Conservation (phyloP, 148 eudicot species). For the Cornus florida region DNA sequence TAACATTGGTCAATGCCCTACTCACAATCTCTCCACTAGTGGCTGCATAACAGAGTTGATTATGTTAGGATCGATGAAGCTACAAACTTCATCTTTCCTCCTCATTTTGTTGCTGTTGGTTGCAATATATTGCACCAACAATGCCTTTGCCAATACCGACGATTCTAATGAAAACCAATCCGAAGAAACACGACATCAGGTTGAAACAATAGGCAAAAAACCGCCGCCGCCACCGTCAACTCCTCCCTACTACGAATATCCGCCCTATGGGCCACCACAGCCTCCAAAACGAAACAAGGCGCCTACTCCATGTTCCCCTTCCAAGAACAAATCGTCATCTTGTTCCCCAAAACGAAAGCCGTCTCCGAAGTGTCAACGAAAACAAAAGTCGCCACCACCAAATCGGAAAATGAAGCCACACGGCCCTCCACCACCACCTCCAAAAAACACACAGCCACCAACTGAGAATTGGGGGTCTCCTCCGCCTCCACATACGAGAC, state of each 20-base stretch:
- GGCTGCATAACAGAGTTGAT: too few species aligned
- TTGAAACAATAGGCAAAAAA: background rate
- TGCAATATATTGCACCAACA: background rate
- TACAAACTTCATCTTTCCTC: background rate
- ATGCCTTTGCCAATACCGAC: background rate
- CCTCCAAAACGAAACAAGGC: background rate
- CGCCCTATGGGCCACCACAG: too few species aligned
- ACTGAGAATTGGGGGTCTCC: background rate
- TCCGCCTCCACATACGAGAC: background rate
- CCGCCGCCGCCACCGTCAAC: background rate
- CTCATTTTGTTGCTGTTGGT: constrained; percentile 12
- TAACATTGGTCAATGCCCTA: background rate
- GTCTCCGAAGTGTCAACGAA: background rate
- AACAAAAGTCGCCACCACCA: background rate
- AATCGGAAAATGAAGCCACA: too few species aligned
- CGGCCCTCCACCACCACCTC: background rate
- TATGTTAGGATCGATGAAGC: background rate
- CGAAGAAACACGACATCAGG: too few species aligned
- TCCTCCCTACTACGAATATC: too few species aligned
- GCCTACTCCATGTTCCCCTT: background rate
- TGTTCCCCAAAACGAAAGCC: background rate
- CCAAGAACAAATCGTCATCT: background rate
- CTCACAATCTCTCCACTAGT: background rate
- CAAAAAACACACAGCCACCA: too few species aligned
- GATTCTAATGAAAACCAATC: background rate